phyloP scores from a whole-genome alignment of 345 rosid genomes.

The Citrus inodora region DNA sequence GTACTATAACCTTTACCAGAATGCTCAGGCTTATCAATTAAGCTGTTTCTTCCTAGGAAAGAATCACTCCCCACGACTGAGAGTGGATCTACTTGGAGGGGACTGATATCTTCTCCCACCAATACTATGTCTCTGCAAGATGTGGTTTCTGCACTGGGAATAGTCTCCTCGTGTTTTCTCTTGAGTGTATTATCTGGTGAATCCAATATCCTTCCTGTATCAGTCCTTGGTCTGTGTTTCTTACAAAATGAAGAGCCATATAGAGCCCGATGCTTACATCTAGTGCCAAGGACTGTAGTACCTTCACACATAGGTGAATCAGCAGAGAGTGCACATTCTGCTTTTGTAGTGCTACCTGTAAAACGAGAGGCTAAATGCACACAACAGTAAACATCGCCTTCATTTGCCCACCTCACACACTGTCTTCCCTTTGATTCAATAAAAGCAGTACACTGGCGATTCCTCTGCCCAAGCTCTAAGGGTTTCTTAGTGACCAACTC shows the following conservation, averaged over 20 bases:
- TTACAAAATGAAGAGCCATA: conserved; percentile 80
- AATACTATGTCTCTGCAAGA: conserved; percentile 46
- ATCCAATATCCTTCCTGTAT: conserved; percentile 20
- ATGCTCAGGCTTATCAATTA: conserved; percentile 45
- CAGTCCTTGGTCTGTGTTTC: conserved; percentile 76
- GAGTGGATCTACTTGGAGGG: conserved; percentile 46
- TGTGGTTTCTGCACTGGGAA: conserved; percentile 37
- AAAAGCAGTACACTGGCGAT: conserved; percentile 84
- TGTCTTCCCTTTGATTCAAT: conserved; percentile 94
- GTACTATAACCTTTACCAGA: conserved; percentile 39
- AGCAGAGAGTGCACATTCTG: conserved; percentile 48
- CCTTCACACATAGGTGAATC: conserved; percentile 85
- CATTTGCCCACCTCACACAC: conserved; percentile 98
- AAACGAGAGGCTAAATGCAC: conserved; percentile 98
- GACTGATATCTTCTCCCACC: conserved; percentile 41
- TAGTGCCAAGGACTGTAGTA: conserved; percentile 91
- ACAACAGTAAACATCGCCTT: conserved; percentile 95
- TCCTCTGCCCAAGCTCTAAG: conserved; percentile 57
- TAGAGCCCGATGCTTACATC: conserved; percentile 90
- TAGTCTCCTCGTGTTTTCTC: conserved; percentile 51
- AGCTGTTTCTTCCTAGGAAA: conserved; percentile 25
- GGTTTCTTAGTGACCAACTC: conserved; percentile 38
- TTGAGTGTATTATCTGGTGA: conserved; percentile 37
- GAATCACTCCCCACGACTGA: conserved; percentile 34
- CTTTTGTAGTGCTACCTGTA: conserved; percentile 50